phyloP scores from a whole-genome alignment of 352 stramenopile genomes.

The Phytophthora colocasiae region DNA sequence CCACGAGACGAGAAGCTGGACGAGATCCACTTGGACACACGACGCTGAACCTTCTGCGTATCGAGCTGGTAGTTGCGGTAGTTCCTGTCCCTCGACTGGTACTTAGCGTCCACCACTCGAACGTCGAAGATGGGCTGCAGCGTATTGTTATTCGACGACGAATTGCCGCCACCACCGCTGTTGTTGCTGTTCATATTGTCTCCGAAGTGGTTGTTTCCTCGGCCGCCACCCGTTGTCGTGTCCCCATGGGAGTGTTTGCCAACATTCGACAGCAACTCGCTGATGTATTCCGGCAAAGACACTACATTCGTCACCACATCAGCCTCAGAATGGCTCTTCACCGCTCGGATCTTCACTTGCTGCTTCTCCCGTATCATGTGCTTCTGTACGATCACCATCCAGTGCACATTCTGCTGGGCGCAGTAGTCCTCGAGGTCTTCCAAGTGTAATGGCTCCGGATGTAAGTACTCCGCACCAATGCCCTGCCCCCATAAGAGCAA shows the following conservation, averaged over 20 bases:
- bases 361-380: constrained; percentile 88
- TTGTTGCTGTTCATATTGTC: constrained; percentile 34
- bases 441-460: constrained; percentile 78
- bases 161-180: constrained; percentile 16
- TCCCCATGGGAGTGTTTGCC: constrained; percentile 33
- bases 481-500: constrained; percentile 76
- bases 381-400: constrained; percentile 89
- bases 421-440: constrained; percentile 89
- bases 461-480: constrained; percentile 83
- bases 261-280: constrained; percentile 46
- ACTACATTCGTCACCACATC: constrained; percentile 74
- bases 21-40: constrained; percentile 89
- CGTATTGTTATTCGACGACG: constrained; percentile 9
- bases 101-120: constrained; percentile 76
- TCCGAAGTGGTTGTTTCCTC: constrained; percentile 35
- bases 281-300: constrained; percentile 72
- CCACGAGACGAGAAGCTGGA: constrained; percentile 77
- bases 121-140: constrained; percentile 83
- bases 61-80: constrained; percentile 72
- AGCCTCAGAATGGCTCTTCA: constrained; percentile 72
- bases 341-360: constrained; percentile 80
- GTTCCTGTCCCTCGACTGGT: constrained; percentile 54
- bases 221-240: constrained; percentile 17
- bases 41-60: constrained; percentile 79
- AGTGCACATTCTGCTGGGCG: constrained; percentile 73